Evolutionary conservation across 2,329 filamentous ascomycete genomes (phyloP), one percentile per base, ranked within the genome.

Genomic region (Seiridium cupressi): DNA sequence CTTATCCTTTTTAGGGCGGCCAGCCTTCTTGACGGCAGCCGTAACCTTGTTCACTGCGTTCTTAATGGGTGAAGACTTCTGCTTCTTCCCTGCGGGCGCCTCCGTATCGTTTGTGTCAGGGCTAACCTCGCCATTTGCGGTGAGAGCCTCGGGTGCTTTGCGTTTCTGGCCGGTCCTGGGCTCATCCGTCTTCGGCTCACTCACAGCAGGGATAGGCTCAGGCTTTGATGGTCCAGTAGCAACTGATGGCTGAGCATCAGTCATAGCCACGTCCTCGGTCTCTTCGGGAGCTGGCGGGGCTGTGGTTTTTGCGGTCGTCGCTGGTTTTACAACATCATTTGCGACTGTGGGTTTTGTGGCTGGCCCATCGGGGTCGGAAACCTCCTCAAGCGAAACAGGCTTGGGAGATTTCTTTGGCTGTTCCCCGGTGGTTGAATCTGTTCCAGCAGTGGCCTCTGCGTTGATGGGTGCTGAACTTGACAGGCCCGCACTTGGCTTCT

Each of bases 71-170:
- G 49, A 53, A 5, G 74, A 70, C 64, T 76, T 79, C 57, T 72
- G 69, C 63, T 80, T 80, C 67, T 80, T 80, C 48, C 73, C 73
- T 1, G 66, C 61, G 3, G 69, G 70, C 60, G 72, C 72, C 4
- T 66, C 62, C 31, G 57, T 38, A 42, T 66, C 68, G 6, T 68
- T 65, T 42, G 69, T 55, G 18, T 72, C 67, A 9, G n/a, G 26
- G 4, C 10, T 6, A 32, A 18, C 2, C 32, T 65, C 57, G n/a
- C 58, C 46, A 32, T 55, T 57, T 11, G 62, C 11, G 31, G 53
- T 58, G 56, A 51, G 58, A 51, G 51, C 66, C 60, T 60, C 58
- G 13, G 60, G 60, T 13, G 26, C 62, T 60, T 61, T 69, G 11
- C 34, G 58, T 18, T 59, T 60, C 48, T 66, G 60, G 9, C 49